A percentile compares a stretch with the other conserved stretches of the same genome.
Evolutionary conservation across 2,329 filamentous ascomycete genomes (phyloP).

Genomic region (Proliferodiscus dingleyae): DNA sequence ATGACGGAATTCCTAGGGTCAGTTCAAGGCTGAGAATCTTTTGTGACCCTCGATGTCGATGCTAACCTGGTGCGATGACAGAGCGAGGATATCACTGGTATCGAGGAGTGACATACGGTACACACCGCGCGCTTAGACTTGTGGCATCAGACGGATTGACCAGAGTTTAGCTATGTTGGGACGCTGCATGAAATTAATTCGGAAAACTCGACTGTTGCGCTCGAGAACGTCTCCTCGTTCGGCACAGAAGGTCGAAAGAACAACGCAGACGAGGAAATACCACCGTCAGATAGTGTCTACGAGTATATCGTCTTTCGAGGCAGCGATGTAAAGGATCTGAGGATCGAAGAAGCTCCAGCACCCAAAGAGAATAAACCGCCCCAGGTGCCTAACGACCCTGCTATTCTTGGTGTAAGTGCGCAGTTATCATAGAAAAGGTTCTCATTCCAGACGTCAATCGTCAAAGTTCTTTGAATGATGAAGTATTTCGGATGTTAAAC

Average conservation of each 20-base stretch:
- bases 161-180: constrained; percentile 73
- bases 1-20: constrained; percentile 61
- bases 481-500: constrained; percentile 97
- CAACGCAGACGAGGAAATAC: constrained; percentile 74
- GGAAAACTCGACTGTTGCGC: constrained; percentile 90
- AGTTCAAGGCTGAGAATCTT: constrained; percentile 28
- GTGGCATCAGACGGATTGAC: constrained; percentile 11
- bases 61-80: constrained; percentile 36
- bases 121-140: constrained; percentile 31
- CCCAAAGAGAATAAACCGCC: constrained; percentile 71
- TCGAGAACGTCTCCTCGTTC: constrained; percentile 92
- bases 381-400: constrained; percentile 86
- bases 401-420: constrained; percentile 89
- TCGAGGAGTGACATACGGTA: constrained; percentile 97
- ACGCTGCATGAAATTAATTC: constrained; percentile 98
- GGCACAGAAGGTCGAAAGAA: constrained; percentile 87
- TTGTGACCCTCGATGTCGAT: constrained; percentile 9
- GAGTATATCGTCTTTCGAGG: constrained; percentile 98
- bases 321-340: constrained; percentile 96
- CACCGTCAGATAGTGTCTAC: constrained; percentile 82
- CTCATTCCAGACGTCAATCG: constrained; percentile 6
- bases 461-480: constrained; percentile 60
- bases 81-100: constrained; percentile 92
- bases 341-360: constrained; percentile 78
- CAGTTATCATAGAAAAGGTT: constrained; percentile 8